Evolutionary conservation across 176 grass and related monocot species (phyloP).

Genomic region (Triticum turgidum): DNA sequence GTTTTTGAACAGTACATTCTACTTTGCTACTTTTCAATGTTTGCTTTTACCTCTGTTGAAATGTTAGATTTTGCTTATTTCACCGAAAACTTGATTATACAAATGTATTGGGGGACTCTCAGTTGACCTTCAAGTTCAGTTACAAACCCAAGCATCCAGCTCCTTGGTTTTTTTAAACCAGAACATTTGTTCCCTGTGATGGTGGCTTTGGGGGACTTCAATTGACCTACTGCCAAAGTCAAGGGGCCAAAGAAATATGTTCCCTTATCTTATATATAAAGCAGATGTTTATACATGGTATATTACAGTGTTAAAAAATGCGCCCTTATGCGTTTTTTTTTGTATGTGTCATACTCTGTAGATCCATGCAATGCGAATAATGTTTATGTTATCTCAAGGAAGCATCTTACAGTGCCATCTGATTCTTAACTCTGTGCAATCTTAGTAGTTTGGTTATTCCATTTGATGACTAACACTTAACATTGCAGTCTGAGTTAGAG

Average conservation of each 20-base stretch:
- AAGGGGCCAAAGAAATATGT: background rate
- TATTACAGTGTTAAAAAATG: constrained; percentile 6
- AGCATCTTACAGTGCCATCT: background rate
- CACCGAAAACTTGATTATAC: background rate
- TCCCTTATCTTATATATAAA: constrained; percentile 3
- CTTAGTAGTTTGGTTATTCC: constrained; percentile 24
- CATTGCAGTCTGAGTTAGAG: constrained; percentile 90
- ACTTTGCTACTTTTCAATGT: constrained; percentile 8
- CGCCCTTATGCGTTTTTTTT: background rate
- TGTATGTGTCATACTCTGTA: background rate
- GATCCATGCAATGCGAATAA: background rate
- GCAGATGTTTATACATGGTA: background rate
- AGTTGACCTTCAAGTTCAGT: constrained; percentile 8
- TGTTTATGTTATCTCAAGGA: constrained; percentile 11
- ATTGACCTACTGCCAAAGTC: constrained; percentile 2
- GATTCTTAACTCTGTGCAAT: constrained; percentile 11
- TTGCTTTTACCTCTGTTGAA: background rate
- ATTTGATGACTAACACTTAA: constrained; percentile 30
- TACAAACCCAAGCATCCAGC: background rate
- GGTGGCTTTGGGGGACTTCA: constrained; percentile 5
- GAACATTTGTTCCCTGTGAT: background rate
- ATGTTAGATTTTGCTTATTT: background rate
- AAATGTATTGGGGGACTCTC: background rate
- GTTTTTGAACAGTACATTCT: background rate
- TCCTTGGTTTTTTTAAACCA: background rate